A percentile compares a stretch with the other conserved stretches of the same genome.
These are phyloP conservation scores for Rhodosporidiobolus odoratus DNA, from an alignment of 768 basidiomycete genomes.

Conservation along the genomic window DNA sequence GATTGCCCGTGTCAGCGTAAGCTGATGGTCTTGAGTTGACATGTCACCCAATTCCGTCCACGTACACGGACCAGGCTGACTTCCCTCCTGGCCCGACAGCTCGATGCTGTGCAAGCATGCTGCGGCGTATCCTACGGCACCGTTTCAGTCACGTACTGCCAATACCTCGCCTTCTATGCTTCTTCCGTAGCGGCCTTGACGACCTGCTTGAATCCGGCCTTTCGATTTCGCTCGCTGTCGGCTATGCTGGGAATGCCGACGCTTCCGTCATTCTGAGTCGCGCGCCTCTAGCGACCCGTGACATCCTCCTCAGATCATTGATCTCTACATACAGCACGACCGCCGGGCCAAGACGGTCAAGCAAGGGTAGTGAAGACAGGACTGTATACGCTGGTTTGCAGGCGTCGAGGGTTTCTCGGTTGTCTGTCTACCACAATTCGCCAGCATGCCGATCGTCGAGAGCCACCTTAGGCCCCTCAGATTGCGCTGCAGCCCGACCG, in stretches of 20 bases:
- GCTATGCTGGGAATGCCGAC: not conserved
- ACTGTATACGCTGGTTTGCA: too few species aligned
- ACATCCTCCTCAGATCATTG: conserved; percentile 23
- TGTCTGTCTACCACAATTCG: too few species aligned
- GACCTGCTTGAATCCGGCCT: conserved; percentile 38
- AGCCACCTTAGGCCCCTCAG: too few species aligned
- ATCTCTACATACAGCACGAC: too few species aligned
- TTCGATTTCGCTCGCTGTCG: conserved; percentile 21
- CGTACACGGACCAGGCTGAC: not conserved
- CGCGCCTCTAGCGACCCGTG: conserved; percentile 32
- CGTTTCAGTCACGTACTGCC: conserved; percentile 37
- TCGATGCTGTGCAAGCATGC: conserved; percentile 27
- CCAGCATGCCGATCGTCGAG: too few species aligned
- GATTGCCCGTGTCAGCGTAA: conserved; percentile 28
- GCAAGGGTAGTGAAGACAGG: too few species aligned
- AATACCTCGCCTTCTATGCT: conserved; percentile 20
- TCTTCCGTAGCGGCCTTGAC: conserved; percentile 19
- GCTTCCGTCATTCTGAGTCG: conserved; percentile 24
- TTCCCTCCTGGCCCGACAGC: not conserved
- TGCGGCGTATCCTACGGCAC: conserved; percentile 32
- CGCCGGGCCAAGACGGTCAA: too few species aligned
- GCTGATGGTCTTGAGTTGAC: too few species aligned
- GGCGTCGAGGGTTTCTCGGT: too few species aligned
- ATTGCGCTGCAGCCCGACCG: too few species aligned
- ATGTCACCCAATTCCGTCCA: too few species aligned